Evolutionary conservation across 2,329 filamentous ascomycete species (phyloP).

Genomic region (Calonectria hawksworthii): DNA sequence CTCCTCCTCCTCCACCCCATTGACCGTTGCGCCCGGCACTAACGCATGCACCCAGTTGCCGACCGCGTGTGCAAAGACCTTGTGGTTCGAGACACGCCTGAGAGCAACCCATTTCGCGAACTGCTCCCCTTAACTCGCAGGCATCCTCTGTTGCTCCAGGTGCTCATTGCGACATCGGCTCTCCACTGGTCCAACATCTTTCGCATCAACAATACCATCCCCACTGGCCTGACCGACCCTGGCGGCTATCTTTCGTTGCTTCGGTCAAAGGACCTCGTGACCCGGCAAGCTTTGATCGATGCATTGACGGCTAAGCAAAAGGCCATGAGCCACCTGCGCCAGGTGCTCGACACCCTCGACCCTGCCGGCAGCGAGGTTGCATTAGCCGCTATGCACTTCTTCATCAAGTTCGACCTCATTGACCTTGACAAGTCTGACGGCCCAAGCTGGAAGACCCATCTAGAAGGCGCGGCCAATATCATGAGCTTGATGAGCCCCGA

Average conservation of each 20-base stretch:
- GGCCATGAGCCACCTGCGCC: conserved; percentile 59
- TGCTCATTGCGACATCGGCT: conserved; percentile 64
- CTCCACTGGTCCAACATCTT: conserved; percentile 63
- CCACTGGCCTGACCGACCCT: conserved; percentile 50
- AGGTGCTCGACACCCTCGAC: conserved; percentile 55
- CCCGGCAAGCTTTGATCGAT: conserved; percentile 59
- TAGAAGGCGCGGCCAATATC: conserved; percentile 61
- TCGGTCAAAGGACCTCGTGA: conserved; percentile 55
- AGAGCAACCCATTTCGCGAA: conserved; percentile 63
- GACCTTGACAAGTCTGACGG: conserved; percentile 59
- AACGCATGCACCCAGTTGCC: conserved; percentile 54
- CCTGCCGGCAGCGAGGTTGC: conserved; percentile 60
- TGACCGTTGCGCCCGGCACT: conserved; percentile 37
- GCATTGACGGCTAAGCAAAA: conserved; percentile 62
- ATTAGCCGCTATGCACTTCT: conserved; percentile 64
- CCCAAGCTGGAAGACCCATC: conserved; percentile 61
- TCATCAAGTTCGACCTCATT: conserved; percentile 66
- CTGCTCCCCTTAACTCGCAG: conserved; percentile 61
- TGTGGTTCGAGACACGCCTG: conserved; percentile 61
- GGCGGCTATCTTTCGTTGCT: conserved; percentile 54
- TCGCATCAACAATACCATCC: conserved; percentile 50
- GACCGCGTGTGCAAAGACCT: conserved; percentile 68
- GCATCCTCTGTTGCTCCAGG: conserved; percentile 62
- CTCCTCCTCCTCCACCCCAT: not conserved
- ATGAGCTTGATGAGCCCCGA: conserved; percentile 53